Conservation (phyloP, 305 asterid species). For the Euphrasia arctica region DNA sequence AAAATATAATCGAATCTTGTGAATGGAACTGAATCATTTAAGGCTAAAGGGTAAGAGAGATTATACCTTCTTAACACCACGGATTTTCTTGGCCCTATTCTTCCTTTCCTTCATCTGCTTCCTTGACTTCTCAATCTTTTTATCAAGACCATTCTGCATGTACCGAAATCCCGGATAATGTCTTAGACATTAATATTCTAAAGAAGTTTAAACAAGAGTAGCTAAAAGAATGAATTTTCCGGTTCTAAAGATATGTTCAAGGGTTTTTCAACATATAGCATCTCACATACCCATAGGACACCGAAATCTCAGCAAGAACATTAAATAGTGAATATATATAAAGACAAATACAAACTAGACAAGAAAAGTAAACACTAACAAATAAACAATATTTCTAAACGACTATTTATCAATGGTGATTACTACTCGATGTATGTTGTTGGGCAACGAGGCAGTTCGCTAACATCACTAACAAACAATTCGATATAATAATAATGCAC, state of each 20-base stretch:
- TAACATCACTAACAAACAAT: neutral
- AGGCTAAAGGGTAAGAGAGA: neutral
- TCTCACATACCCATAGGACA: neutral
- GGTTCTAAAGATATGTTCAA: no score
- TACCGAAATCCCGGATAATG: neutral
- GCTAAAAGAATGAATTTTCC: no score
- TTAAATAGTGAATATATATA: neutral
- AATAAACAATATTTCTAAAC: no score
- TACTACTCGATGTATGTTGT: neutral
- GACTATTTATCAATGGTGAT: neutral
- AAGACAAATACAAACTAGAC: neutral
- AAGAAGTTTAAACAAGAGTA: neutral
- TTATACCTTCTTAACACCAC: slow-evolving; percentile 77
- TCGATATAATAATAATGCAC: neutral
- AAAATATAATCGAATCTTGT: no score
- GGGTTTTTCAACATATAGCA: neutral
- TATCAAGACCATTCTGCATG: slow-evolving; percentile 71
- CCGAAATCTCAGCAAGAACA: neutral
- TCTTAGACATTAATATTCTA: neutral
- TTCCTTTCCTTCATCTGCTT: slow-evolving; percentile 81
- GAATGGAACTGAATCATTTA: neutral
- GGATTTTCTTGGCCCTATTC: slow-evolving; percentile 73
- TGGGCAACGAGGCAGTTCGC: neutral
- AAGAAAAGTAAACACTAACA: no score
- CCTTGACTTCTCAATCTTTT: slow-evolving; percentile 79